phyloP scores from a whole-genome alignment of 345 rosid species.

The Reutealis trisperma region DNA sequence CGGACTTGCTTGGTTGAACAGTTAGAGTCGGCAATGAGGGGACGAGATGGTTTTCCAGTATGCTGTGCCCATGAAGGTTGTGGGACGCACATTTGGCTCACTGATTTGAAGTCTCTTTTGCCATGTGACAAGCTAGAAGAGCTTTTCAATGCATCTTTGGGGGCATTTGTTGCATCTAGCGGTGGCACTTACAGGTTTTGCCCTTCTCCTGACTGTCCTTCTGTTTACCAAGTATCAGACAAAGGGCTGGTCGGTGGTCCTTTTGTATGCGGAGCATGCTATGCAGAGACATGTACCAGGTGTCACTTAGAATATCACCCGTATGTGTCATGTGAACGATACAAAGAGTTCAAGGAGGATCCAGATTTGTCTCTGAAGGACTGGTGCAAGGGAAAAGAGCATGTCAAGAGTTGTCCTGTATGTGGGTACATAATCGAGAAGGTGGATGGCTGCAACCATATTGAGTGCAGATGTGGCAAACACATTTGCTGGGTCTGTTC shows the following conservation, averaged over 20 bases:
- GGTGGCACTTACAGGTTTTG: conserved; percentile 67
- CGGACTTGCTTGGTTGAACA: conserved; percentile 54
- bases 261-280: conserved; percentile 79
- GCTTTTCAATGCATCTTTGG: conserved; percentile 73
- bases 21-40: conserved; percentile 23
- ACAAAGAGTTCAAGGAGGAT: conserved; percentile 67
- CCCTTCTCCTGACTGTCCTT: conserved; percentile 88
- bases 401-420: conserved; percentile 69
- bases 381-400: conserved; percentile 70
- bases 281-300: conserved; percentile 61
- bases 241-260: conserved; percentile 39
- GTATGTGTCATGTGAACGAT: conserved; percentile 64
- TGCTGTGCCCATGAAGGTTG: conserved; percentile 58
- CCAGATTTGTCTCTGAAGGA: conserved; percentile 78
- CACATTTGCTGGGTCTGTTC: conserved; percentile 90
- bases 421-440: conserved; percentile 79
- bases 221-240: conserved; percentile 60
- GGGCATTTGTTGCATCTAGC: conserved; percentile 63
- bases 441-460: conserved; percentile 81
- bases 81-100: conserved; percentile 45
- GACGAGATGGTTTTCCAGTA: conserved; percentile 66
- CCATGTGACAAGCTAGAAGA: conserved; percentile 70
- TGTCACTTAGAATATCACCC: conserved; percentile 87
- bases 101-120: conserved; percentile 64
- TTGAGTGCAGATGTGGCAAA: conserved; percentile 73